Base-by-base conservation (phyloP, 352 stramenopile species). In the Phytophthora tentaculata region DNA sequence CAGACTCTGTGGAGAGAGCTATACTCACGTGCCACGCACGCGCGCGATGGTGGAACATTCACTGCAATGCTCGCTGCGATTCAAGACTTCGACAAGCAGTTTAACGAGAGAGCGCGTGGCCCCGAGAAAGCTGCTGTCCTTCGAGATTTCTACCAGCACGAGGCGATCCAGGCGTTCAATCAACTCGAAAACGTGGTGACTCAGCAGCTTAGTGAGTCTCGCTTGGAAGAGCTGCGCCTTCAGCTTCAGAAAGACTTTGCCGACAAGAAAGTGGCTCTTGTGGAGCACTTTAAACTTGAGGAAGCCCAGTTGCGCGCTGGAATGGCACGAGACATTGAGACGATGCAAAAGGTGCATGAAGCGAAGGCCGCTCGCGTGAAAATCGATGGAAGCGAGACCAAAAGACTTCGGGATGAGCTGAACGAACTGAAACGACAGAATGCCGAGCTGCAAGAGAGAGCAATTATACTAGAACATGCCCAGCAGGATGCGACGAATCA, bases 271-370 rank as follows among this genome's bases (percentile, higher is more conserved):
- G 63, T 75, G 8, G 69, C 80, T 48, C 74, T 95, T 2, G 70
- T 88, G 13, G 74, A 71, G 17, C 86, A 89, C 28, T 95, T 95
- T 45, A 78, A 86, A 45, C 74, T 81, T 20, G 76, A 94, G 39
- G 82, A 94, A 60, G 72, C 60, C 0, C 80, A 93, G 50, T 54
- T 95, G 23, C 84, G 84, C 14, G 63, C 69, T 51, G 70, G 77
- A 47, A 79, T 95, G 72, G 71, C 67, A 9, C 75, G 76, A 3
- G 88, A 95, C 56, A 72, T 86, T 53, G 76, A 90, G 41, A 86
- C 84, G 51, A 87, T 86, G 77, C 79, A 88, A 47, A 93, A 92
- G 43, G 67, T 91, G 56, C 79, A 91, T 35, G 59, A 86, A 35
- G 81, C 71, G 7, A 88, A 89, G 44, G 76, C 55, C 3, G 61